Conservation (phyloP, 2,329 filamentous ascomycete species). For the Colletotrichum limetticola region DNA sequence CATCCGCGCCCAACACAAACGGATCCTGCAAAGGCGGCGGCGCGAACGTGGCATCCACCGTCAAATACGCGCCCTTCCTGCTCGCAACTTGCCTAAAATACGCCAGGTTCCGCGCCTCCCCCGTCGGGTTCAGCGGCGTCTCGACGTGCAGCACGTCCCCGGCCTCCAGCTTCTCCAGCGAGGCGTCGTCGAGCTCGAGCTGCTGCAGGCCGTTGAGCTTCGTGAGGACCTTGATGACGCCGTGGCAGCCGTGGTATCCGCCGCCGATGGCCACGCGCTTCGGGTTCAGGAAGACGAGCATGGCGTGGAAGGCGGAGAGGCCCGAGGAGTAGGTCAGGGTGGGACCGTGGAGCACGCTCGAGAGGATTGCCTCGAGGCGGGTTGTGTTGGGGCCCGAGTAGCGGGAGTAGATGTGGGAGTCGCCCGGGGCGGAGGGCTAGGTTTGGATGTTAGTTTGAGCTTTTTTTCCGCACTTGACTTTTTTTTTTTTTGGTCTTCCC, state of each 20-base stretch:
- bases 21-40: conserved; percentile 91
- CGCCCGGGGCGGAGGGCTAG: conserved; percentile 61
- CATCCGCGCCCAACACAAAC: conserved; percentile 82
- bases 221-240: conserved; percentile 78
- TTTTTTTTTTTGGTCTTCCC: not conserved
- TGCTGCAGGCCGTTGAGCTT: conserved; percentile 81
- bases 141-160: conserved; percentile 93
- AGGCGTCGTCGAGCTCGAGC: conserved; percentile 65
- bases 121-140: conserved; percentile 92
- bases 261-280: conserved; percentile 82
- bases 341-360: conserved; percentile 76
- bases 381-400: conserved; percentile 81
- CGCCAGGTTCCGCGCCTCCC: conserved; percentile 79
- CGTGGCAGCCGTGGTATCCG: conserved; percentile 95
- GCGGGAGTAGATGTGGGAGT: conserved; percentile 87
- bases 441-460: conserved; percentile 30
- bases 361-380: conserved; percentile 86
- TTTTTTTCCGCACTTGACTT: not conserved
- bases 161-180: conserved; percentile 69
- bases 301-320: conserved; percentile 87
- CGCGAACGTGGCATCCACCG: conserved; percentile 92
- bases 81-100: conserved; percentile 79
- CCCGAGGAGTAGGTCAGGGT: conserved; percentile 85
- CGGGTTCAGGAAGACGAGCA: conserved; percentile 87
- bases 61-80: conserved; percentile 77